These are phyloP conservation scores for Raddia distichophylla DNA, from an alignment of 176 grass and related monocot genomes.

Conservation along the genomic window DNA sequence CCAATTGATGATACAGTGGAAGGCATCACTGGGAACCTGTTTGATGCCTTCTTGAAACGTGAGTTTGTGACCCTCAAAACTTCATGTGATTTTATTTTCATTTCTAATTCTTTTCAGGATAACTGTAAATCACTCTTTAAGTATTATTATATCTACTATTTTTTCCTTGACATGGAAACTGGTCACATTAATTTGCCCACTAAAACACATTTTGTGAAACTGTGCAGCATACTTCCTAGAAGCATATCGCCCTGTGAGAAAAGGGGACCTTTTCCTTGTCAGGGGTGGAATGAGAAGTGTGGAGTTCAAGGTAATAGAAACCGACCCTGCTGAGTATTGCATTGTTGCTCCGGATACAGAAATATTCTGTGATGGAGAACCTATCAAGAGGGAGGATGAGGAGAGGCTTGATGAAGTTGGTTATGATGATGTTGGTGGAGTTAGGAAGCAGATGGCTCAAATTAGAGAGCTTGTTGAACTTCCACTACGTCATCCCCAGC, in stretches of 20 bases:
- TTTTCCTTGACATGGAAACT: not conserved
- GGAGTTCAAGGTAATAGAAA: constrained; percentile 83
- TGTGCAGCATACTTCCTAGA: constrained; percentile 87
- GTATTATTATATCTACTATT: not conserved
- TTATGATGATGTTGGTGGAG: constrained; percentile 87
- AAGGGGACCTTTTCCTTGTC: constrained; percentile 85
- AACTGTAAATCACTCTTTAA: not conserved
- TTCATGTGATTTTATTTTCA: not conserved
- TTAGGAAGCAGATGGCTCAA: constrained; percentile 88
- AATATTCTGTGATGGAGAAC: constrained; percentile 82
- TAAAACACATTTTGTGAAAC: constrained; percentile 10
- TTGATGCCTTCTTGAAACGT: constrained; percentile 75
- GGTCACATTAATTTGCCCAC: not conserved
- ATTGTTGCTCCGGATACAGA: constrained; percentile 84
- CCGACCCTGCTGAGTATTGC: constrained; percentile 76
- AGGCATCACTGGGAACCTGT: constrained; percentile 70
- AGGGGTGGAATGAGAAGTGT: constrained; percentile 85
- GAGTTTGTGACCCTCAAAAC: constrained; percentile 29
- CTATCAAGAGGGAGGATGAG: constrained; percentile 84
- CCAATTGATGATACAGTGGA: constrained; percentile 82
- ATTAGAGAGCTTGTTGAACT: constrained; percentile 88
- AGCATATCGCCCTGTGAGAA: constrained; percentile 69
- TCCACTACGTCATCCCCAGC: constrained; percentile 75
- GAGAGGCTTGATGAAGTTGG: constrained; percentile 84
- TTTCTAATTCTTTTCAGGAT: not conserved